Conservation (phyloP, 2,329 filamentous ascomycete species). For the Pseudopithomyces chartarum region DNA sequence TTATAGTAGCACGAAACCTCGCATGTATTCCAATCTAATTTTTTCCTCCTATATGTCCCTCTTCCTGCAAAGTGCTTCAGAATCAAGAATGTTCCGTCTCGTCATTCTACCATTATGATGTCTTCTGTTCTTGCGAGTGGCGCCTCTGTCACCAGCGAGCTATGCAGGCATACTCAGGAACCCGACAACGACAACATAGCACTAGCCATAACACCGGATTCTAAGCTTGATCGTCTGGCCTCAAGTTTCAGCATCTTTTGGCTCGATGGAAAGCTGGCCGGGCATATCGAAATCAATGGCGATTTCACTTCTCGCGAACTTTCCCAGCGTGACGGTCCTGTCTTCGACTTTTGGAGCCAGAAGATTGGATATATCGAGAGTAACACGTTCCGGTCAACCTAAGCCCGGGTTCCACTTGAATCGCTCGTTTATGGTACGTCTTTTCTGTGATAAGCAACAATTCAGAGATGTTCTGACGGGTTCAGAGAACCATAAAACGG, state of each 20-base stretch:
- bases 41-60: too few relatives aligned
- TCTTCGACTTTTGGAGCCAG: conserved; percentile 4
- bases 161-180: neutral
- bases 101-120: neutral
- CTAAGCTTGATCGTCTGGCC: neutral
- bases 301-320: neutral
- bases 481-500: too few relatives aligned
- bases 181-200: neutral
- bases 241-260: neutral
- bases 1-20: neutral
- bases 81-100: neutral
- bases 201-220: too few relatives aligned
- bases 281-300: neutral
- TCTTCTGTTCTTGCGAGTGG: neutral
- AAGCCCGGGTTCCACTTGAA: neutral
- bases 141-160: neutral
- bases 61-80: too few relatives aligned
- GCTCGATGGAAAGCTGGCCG: neutral
- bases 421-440: neutral
- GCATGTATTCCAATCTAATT: neutral
- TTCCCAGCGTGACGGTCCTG: neutral
- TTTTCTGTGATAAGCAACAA: neutral
- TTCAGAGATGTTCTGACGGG: neutral
- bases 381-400: neutral
- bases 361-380: neutral